phyloP scores from a whole-genome alignment of 2,329 filamentous ascomycete genomes.

The Cyclaneusma minus region DNA sequence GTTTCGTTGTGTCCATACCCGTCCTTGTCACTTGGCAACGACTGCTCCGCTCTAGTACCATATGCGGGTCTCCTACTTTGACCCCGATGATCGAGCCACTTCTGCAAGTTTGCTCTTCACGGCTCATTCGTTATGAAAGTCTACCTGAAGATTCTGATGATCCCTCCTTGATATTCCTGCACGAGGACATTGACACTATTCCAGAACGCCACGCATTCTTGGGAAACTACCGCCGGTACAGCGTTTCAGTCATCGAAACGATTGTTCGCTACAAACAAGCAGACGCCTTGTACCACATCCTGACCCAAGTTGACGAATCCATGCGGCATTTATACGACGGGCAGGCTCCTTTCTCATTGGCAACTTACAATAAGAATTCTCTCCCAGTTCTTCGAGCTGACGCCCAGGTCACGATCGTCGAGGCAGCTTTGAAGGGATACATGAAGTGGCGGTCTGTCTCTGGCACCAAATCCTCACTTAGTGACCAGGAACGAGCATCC shows the following conservation, averaged over 20 bases:
- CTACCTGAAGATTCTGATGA: constrained; percentile 72
- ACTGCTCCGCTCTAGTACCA: constrained; percentile 55
- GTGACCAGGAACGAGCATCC: constrained; percentile 33
- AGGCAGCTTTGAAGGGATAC: constrained; percentile 79
- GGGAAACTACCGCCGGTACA: constrained; percentile 88
- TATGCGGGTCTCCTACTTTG: constrained; percentile 48
- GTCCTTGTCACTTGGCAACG: constrained; percentile 82
- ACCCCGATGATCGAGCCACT: constrained; percentile 54
- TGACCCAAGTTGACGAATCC: constrained; percentile 61
- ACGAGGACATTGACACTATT: constrained; percentile 88
- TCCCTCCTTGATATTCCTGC: constrained; percentile 63
- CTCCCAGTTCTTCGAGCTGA: constrained; percentile 67
- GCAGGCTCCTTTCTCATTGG: constrained; percentile 46
- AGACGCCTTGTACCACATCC: constrained; percentile 76
- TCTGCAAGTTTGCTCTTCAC: constrained; percentile 66
- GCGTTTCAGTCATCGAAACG: constrained; percentile 70
- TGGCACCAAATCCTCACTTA: constrained; percentile 32
- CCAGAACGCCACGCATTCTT: constrained; percentile 91
- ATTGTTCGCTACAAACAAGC: constrained; percentile 70
- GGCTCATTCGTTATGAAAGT: constrained; percentile 76
- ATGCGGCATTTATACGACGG: constrained; percentile 63
- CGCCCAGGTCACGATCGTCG: constrained; percentile 77
- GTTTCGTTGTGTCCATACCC: constrained; percentile 85
- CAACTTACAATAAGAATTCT: constrained; percentile 52
- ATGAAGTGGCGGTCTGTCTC: constrained; percentile 54